Percentiles rank a stretch among this genome's conserved stretches.
phyloP scores from a whole-genome alignment of 1,284 basidiomycete species.

The Xanthoconium separans region DNA sequence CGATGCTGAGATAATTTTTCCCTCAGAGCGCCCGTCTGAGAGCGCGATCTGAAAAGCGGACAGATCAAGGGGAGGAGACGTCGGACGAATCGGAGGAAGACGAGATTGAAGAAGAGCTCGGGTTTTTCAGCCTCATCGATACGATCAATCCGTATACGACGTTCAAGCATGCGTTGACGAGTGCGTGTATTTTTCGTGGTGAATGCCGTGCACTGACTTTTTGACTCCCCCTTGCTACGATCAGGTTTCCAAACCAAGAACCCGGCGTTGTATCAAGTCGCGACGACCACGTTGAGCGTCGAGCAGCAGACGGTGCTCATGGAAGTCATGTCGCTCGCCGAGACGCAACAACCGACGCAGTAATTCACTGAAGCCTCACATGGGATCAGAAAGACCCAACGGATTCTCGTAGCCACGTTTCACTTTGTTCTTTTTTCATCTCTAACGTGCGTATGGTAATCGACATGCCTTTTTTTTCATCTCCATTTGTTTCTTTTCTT shows the following conservation, averaged over 20 bases:
- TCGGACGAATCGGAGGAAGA: constrained; percentile 52
- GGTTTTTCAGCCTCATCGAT: constrained; percentile 77
- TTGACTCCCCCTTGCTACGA: neutral
- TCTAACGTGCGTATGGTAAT: neutral
- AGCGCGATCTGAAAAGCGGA: constrained; percentile 50
- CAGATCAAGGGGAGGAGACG: constrained; percentile 40
- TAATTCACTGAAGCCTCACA: neutral
- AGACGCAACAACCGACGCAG: constrained; percentile 19
- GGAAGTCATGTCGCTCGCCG: constrained; percentile 63
- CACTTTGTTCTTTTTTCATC: neutral
- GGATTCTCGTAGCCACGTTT: neutral
- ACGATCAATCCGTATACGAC: constrained; percentile 66
- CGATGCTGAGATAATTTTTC: neutral
- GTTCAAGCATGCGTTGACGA: constrained; percentile 73
- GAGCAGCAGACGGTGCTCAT: constrained; percentile 78
- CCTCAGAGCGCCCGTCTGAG: constrained; percentile 66
- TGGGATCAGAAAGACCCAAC: neutral
- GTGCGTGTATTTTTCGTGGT: constrained; percentile 41
- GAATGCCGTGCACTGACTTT: neutral
- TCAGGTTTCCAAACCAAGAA: constrained; percentile 76
- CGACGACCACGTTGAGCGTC: constrained; percentile 65
- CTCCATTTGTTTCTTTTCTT: neutral
- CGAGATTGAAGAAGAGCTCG: constrained; percentile 75
- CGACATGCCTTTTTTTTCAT: constrained; percentile 2
- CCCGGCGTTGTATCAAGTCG: constrained; percentile 59